Percentiles rank a stretch among this genome's conserved stretches.
These are phyloP conservation scores for Globisporangium cylindrosporum DNA, from an alignment of 352 stramenopile species.

Conservation along the genomic window DNA sequence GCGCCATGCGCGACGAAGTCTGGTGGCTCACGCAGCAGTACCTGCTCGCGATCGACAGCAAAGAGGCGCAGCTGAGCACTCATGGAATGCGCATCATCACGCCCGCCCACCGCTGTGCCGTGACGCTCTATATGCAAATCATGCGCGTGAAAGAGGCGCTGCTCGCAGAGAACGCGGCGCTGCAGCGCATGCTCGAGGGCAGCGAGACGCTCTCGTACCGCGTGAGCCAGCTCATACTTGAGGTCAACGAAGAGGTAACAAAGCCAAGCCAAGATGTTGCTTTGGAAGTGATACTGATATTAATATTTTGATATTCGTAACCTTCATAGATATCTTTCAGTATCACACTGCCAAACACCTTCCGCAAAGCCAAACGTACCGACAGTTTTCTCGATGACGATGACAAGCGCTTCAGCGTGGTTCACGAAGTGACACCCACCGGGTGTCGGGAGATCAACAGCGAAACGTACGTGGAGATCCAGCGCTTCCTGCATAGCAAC, in stretches of 20 bases:
- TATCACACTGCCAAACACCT: not conserved
- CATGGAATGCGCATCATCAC: conserved; percentile 15
- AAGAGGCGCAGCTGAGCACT: not conserved
- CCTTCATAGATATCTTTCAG: conserved; percentile 3
- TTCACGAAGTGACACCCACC: not conserved
- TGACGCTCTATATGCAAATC: conserved; percentile 1
- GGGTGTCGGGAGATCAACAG: conserved; percentile 1
- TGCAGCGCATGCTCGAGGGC: conserved; percentile 1
- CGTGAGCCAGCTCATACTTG: conserved; percentile 32
- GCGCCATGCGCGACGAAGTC: conserved; percentile 33
- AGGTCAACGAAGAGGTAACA: conserved; percentile 23
- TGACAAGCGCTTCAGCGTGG: not conserved
- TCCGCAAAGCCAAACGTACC: not conserved
- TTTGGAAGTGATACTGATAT: not conserved
- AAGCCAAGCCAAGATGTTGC: not conserved
- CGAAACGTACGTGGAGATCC: conserved; percentile 7
- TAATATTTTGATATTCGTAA: not conserved
- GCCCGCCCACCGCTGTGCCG: conserved; percentile 6
- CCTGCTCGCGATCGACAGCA: conserved; percentile 15
- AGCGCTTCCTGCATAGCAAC: conserved; percentile 7
- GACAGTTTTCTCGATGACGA: not conserved
- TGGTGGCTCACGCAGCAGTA: conserved; percentile 36
- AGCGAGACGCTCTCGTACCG: conserved; percentile 22
- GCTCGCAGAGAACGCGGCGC: not conserved
- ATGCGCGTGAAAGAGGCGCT: not conserved